Base-by-base conservation (phyloP, 306 rosid species). In the Vigna unguiculata region DNA sequence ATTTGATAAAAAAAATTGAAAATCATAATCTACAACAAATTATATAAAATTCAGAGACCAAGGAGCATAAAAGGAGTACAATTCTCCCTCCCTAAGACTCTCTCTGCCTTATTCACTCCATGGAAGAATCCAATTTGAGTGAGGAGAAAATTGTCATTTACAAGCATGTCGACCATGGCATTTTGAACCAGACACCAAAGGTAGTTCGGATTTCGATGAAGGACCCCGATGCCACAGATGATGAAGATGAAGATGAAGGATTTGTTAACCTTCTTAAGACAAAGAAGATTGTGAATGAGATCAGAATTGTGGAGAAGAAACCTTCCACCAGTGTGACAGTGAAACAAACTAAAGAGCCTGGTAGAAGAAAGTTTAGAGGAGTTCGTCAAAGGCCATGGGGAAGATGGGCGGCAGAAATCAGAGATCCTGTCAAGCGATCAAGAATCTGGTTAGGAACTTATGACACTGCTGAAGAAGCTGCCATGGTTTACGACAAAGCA, bases 311-410 rank as follows among this genome's bases (percentile, higher is more conserved):
- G 30, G 79, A 88, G 52, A 38, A 63, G 15, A 34, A 34, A 49
- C 0, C 5, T 58, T 24, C 62, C 22, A 4, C 17, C n/a, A 59
- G 2, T 15, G 43, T 60, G 43, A 7, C 66, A 30, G 6, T 34
- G 47, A 32, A 36, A 17, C 32, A 45, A 7, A 67, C 38, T 17
- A 19, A 14, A 13, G 36, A 66, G 38, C 1, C 3, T 66, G 4
- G 5, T 13, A 34, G 21, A 43, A 78, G 58, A 72, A 93, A 91
- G 85, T 84, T 80, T 55, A 87, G 97, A 1, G 98, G 98, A 0
- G 98, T 93, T 10, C 81, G 98, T 13, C 93, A 89, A 55, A 66
- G 96, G n/a, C 98, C 91, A 0, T 93, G 97, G 98, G 98, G 98
- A 0, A 90, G 87, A 75, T 93, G 93, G 93, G 94, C 98, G 1